Conservation (phyloP, 495 filamentous ascomycete species). For the Penicillium cataractarum region DNA sequence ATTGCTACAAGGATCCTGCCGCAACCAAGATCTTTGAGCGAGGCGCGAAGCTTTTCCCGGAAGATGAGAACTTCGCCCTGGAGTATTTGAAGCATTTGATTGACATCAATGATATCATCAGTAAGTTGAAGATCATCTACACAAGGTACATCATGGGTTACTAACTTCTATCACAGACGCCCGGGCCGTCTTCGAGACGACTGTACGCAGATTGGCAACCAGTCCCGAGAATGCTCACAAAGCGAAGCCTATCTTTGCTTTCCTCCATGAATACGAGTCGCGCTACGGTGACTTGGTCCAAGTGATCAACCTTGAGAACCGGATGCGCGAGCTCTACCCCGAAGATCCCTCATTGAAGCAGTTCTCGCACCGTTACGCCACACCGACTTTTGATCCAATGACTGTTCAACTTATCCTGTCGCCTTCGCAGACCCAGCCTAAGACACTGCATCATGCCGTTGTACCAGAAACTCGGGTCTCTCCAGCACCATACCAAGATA, state of each 20-base stretch:
- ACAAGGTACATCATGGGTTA: neutral
- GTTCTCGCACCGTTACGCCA: constrained; percentile 77
- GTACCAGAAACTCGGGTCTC: constrained; percentile 52
- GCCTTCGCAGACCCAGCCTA: constrained; percentile 73
- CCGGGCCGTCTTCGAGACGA: constrained; percentile 90
- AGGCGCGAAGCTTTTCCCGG: constrained; percentile 87
- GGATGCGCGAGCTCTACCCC: constrained; percentile 90
- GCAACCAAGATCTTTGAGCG: constrained; percentile 94
- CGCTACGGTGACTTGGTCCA: constrained; percentile 88
- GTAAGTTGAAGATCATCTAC: constrained; percentile 55
- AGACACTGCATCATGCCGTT: constrained; percentile 34
- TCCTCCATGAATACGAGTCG: constrained; percentile 94
- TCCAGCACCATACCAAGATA: constrained; percentile 52
- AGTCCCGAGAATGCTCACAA: constrained; percentile 73
- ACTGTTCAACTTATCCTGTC: constrained; percentile 81
- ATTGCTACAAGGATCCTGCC: constrained; percentile 90
- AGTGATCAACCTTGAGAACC: constrained; percentile 84
- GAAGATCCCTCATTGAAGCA: constrained; percentile 75
- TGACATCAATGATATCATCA: constrained; percentile 86
- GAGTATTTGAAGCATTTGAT: constrained; percentile 95
- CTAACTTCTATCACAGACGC: constrained; percentile 67
- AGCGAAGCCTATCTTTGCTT: constrained; percentile 80
- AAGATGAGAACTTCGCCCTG: constrained; percentile 87
- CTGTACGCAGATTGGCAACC: constrained; percentile 73
- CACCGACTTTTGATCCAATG: constrained; percentile 72